Evolutionary conservation across 768 basidiomycete species (phyloP).

Genomic region (Suillus hirtellus): DNA sequence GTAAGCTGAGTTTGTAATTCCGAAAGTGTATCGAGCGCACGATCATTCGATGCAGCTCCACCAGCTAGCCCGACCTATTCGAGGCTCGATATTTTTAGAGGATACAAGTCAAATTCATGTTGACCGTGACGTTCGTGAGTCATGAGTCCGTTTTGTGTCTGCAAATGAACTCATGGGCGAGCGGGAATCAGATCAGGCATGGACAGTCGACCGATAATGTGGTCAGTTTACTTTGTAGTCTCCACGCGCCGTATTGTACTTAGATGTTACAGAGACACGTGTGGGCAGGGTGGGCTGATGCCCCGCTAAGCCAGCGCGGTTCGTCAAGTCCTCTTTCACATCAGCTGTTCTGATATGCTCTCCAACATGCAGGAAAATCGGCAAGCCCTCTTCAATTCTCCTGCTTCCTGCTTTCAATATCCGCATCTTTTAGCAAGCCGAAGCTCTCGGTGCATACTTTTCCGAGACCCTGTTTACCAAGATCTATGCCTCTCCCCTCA

Average conservation of each 20-base stretch:
- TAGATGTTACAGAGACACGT: conserved; percentile 38
- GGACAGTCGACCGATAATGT: conserved; percentile 78
- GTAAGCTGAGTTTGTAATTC: no score
- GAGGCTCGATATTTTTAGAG: background rate
- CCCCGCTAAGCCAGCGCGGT: conserved; percentile 77
- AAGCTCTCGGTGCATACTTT: conserved; percentile 58
- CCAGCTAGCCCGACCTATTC: background rate
- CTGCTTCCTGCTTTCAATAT: background rate
- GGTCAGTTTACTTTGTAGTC: conserved; percentile 37
- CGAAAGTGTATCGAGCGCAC: no score
- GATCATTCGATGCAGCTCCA: background rate
- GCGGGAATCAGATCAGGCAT: conserved; percentile 61
- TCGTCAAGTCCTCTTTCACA: conserved; percentile 19
- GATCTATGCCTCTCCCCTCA: conserved; percentile 67
- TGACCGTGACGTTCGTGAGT: conserved; percentile 3
- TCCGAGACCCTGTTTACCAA: conserved; percentile 46
- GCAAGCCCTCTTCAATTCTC: conserved; percentile 32
- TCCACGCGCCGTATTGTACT: background rate
- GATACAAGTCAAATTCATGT: background rate
- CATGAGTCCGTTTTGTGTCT: background rate
- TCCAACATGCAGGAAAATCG: conserved; percentile 48
- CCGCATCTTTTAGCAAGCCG: conserved; percentile 52
- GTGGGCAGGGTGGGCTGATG: conserved; percentile 80
- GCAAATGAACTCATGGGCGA: background rate
- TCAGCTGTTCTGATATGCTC: conserved; percentile 8